Evolutionary conservation across 2,329 filamentous ascomycete genomes (phyloP).

Genomic region (Paradendryphiella salina): DNA sequence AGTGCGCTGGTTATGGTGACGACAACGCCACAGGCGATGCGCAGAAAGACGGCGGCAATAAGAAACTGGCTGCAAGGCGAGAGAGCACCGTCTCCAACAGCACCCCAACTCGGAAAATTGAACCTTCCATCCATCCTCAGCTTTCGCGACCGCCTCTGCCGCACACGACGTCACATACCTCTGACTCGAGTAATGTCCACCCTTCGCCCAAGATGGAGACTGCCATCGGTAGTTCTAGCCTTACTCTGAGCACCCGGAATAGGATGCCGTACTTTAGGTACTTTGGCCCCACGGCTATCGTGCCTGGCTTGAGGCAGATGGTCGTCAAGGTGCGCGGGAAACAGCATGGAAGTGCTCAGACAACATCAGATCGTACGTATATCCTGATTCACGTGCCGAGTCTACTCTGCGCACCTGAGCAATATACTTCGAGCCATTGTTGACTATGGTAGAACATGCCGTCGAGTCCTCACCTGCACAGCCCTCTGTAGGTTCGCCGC

Average conservation of each 20-base stretch:
- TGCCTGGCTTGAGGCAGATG: constrained; percentile 92
- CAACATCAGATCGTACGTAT: constrained; percentile 55
- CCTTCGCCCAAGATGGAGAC: constrained; percentile 28
- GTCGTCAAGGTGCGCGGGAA: constrained; percentile 74
- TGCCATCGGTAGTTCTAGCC: constrained; percentile 17
- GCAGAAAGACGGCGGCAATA: constrained; percentile 25
- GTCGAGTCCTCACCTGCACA: constrained; percentile 44
- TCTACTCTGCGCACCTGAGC: neutral
- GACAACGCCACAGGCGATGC: constrained; percentile 34
- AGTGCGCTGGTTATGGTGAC: constrained; percentile 53
- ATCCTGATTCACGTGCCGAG: neutral
- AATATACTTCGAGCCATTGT: neutral
- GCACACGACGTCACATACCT: constrained; percentile 27
- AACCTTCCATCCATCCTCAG: constrained; percentile 32
- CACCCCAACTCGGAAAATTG: constrained; percentile 16
- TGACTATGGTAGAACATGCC: constrained; percentile 24
- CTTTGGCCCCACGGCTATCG: constrained; percentile 87
- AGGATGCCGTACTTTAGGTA: constrained; percentile 88
- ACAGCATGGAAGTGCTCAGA: constrained; percentile 61
- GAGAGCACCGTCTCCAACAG: constrained; percentile 21
- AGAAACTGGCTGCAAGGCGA: constrained; percentile 17
- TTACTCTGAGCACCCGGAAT: constrained; percentile 58
- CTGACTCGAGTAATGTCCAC: constrained; percentile 26
- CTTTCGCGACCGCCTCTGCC: constrained; percentile 31
- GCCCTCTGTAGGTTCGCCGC: constrained; percentile 34